phyloP scores from a whole-genome alignment of 441 rosid genomes.

The Lepidium campestre region DNA sequence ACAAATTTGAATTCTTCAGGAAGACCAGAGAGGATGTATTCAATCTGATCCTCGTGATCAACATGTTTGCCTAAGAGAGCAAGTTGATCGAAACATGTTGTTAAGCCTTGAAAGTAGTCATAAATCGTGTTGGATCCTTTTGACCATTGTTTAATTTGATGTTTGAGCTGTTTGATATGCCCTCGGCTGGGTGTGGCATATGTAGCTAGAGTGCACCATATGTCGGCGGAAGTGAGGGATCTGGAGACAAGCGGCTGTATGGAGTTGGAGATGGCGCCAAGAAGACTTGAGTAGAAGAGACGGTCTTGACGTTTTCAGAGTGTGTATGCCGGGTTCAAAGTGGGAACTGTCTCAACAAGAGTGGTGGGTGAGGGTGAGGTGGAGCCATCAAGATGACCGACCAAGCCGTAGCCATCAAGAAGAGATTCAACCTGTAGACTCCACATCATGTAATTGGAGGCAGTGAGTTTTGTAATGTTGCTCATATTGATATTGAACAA shows the following conservation, averaged over 20 bases:
- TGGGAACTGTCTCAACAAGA: too few relatives aligned
- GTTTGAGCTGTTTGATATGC: neutral
- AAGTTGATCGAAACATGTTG: too few relatives aligned
- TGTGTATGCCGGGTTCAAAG: neutral
- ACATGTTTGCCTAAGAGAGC: too few relatives aligned
- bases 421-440: too few relatives aligned
- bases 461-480: too few relatives aligned
- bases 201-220: neutral
- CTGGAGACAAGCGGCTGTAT: neutral
- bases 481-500: too few relatives aligned
- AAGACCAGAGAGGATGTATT: neutral
- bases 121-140: neutral
- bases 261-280: neutral
- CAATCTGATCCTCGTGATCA: neutral
- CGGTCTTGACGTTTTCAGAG: neutral
- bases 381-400: too few relatives aligned
- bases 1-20: neutral
- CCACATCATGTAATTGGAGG: too few relatives aligned
- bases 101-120: too few relatives aligned
- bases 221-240: neutral
- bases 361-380: too few relatives aligned
- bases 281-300: neutral
- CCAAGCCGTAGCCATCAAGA: too few relatives aligned
- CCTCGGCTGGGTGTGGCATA: neutral
- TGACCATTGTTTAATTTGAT: neutral